Evolutionary conservation across 78 protist species (phyloP), one percentile per base, ranked within the genome.

Genomic region (Paratrimastix pyriformis): DNA sequence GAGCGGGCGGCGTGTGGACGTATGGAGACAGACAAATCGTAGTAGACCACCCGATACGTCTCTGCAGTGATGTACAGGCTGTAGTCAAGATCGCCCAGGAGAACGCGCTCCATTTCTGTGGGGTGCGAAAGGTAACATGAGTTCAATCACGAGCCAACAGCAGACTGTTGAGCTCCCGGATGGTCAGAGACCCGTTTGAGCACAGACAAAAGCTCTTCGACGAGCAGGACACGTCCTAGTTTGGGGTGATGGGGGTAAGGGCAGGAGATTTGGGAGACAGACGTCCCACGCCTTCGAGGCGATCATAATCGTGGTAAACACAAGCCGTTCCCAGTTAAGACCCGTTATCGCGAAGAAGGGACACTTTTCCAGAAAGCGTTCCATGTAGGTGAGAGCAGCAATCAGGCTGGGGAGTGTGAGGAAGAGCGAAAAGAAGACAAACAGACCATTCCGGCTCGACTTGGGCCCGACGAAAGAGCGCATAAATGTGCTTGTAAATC

Each of bases 391-490:
- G 15, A 62, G 15, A 15, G 45, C 11, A 13, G 68, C 68, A 15
- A 62, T 62, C 11, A 62, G 68, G 18, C n/a, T n/a, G n/a, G n/a
- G n/a, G n/a, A n/a, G n/a, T n/a, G n/a, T n/a, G n/a, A n/a, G n/a
- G n/a, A n/a, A n/a, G n/a, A n/a, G n/a, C n/a, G n/a, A n/a, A n/a
- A n/a, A n/a, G n/a, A n/a, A n/a, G n/a, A n/a, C n/a, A n/a, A n/a
- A n/a, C n/a, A n/a, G n/a, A n/a, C n/a, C 68, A 62, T 33, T 62
- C 68, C 15, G 68, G 68, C 18, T 62, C 68, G 13, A 62, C 37
- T 33, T 62, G 68, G 13, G 68, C 68, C 18, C 68, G 68, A n/a
- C 68, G 68, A 62, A 62, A 62, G 45, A 62, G 68, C 11, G 68
- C 15, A 15, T 62, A 62, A 15, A 62, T 21, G 21, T 35, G 37